A percentile compares a stretch with the other conserved stretches of the same genome.
phyloP scores from a whole-genome alignment of 257 asterid genomes.

The Capsicum chinense region DNA sequence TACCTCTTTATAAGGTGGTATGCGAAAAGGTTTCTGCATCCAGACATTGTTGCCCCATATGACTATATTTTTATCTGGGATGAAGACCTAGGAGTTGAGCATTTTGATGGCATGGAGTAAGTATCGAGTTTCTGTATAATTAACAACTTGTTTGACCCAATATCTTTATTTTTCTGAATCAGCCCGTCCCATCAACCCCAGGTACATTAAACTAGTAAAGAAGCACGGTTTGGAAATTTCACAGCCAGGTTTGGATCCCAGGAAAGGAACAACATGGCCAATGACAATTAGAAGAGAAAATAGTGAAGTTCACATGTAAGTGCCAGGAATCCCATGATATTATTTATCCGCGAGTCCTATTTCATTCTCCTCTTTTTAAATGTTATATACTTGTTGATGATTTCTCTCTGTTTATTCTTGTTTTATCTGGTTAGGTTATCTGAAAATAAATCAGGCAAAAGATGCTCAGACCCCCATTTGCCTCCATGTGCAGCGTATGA shows the following conservation, averaged over 20 bases:
- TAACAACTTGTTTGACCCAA: not conserved
- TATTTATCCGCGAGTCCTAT: not conserved
- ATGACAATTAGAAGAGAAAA: slow-evolving; percentile 35
- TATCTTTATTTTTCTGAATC: not conserved
- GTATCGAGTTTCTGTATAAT: not conserved
- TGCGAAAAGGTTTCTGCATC: slow-evolving; percentile 37
- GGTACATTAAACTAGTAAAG: slow-evolving; percentile 39
- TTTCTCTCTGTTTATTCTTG: not conserved
- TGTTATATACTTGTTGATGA: slow-evolving; percentile 19
- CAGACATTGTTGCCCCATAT: slow-evolving; percentile 32
- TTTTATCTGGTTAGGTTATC: slow-evolving; percentile 53
- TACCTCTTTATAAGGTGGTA: slow-evolving; percentile 29
- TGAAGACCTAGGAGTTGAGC: slow-evolving; percentile 36
- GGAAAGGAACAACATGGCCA: slow-evolving; percentile 36
- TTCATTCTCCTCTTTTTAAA: not conserved
- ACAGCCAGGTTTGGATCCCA: slow-evolving; percentile 40
- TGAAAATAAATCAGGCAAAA: slow-evolving; percentile 66
- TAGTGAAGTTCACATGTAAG: slow-evolving; percentile 40
- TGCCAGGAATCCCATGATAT: not conserved
- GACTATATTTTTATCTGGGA: slow-evolving; percentile 38
- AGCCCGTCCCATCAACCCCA: not conserved
- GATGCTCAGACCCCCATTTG: slow-evolving; percentile 64
- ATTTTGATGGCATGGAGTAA: slow-evolving; percentile 35
- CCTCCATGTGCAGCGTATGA: slow-evolving; percentile 94
- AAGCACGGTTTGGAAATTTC: slow-evolving; percentile 42